Evolutionary conservation across 2,329 filamentous ascomycete species (phyloP).

Genomic region (Xylariomycetidae sp.): DNA sequence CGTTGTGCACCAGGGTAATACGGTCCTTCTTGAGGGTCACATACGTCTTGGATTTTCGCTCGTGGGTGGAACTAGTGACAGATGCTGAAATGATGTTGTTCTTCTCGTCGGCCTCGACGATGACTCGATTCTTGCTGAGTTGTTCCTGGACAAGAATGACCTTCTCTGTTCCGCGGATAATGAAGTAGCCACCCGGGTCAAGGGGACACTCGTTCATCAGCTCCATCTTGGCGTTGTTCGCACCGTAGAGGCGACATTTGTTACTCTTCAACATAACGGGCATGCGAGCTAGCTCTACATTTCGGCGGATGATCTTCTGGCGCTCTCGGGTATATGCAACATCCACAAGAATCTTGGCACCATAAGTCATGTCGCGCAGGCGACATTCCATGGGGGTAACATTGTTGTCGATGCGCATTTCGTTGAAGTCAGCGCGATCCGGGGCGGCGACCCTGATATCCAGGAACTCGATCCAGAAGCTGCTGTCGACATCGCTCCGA

Average conservation of each 20-base stretch:
- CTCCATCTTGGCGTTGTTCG: constrained; percentile 83
- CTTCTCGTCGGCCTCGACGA: constrained; percentile 88
- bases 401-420: constrained; percentile 62
- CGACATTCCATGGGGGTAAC: constrained; percentile 96
- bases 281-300: constrained; percentile 80
- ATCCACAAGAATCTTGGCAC: constrained; percentile 88
- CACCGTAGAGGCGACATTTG: constrained; percentile 80
- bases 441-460: constrained; percentile 85
- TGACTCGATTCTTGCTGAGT: constrained; percentile 97
- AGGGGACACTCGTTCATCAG: constrained; percentile 90
- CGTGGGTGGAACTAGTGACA: constrained; percentile 95
- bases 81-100: constrained; percentile 93
- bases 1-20: constrained; percentile 86
- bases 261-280: constrained; percentile 96
- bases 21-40: constrained; percentile 90
- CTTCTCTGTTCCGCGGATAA: constrained; percentile 96
- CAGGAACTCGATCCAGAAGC: constrained; percentile 88
- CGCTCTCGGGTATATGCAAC: constrained; percentile 84
- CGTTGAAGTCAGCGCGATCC: constrained; percentile 69
- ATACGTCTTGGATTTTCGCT: constrained; percentile 96
- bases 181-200: constrained; percentile 96
- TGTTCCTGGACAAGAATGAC: constrained; percentile 98
- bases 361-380: constrained; percentile 95
- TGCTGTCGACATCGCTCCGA: constrained; percentile 84
- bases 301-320: constrained; percentile 65